Evolutionary conservation across 345 rosid species (phyloP).

Genomic region (Isatis tinctoria): DNA sequence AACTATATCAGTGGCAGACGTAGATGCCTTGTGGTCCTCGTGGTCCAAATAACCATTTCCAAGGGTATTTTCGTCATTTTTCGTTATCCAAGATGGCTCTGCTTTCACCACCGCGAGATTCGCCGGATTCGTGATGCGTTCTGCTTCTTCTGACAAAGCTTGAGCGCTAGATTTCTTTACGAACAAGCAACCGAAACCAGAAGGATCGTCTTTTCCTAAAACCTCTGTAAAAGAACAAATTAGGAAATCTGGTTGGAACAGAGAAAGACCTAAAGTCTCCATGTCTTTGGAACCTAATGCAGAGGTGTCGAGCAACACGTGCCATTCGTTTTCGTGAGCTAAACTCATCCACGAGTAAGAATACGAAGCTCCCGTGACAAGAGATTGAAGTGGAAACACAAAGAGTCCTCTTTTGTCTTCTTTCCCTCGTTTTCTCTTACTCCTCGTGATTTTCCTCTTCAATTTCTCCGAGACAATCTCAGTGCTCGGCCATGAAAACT

Average conservation of each 20-base stretch:
- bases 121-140: slow-evolving; percentile 11
- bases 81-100: neutral
- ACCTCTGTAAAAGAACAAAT: slow-evolving; percentile 72
- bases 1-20: slow-evolving; percentile 35
- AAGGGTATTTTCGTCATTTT: slow-evolving; percentile 20
- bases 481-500: slow-evolving; percentile 65
- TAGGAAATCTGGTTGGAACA: slow-evolving; percentile 77
- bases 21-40: slow-evolving; percentile 15
- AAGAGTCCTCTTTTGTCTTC: slow-evolving; percentile 52
- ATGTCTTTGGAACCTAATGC: slow-evolving; percentile 75
- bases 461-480: slow-evolving; percentile 45
- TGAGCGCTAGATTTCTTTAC: slow-evolving; percentile 54
- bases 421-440: slow-evolving; percentile 38
- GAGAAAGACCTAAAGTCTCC: slow-evolving; percentile 83
- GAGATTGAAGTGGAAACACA: slow-evolving; percentile 80
- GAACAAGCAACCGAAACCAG: slow-evolving; percentile 75
- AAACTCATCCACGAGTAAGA: slow-evolving; percentile 77
- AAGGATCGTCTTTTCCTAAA: slow-evolving; percentile 59
- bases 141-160: slow-evolving; percentile 37
- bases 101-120: slow-evolving; percentile 17
- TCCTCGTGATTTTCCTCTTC: slow-evolving; percentile 40
- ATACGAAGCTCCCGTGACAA: slow-evolving; percentile 64
- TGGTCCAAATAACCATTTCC: neutral
- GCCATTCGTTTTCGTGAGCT: slow-evolving; percentile 79
- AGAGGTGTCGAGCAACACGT: slow-evolving; percentile 73